Evolutionary conservation across 345 rosid genomes (phyloP).

Genomic region (Pistacia vera): DNA sequence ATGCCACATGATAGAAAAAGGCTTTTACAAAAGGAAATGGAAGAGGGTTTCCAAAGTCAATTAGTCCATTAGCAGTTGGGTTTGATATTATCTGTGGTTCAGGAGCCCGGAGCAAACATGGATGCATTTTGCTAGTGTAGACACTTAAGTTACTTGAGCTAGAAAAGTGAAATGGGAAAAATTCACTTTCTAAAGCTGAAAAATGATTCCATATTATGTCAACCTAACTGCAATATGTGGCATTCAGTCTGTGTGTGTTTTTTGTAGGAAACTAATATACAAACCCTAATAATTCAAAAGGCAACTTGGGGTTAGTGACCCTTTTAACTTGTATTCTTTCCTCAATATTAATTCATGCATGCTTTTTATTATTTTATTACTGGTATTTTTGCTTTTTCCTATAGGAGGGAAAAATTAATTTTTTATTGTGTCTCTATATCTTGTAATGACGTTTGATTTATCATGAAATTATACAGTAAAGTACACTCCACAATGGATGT

Average conservation of each 20-base stretch:
- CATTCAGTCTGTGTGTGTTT: not conserved
- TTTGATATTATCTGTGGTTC: not conserved
- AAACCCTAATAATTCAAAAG: not conserved
- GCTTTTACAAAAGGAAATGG: not conserved
- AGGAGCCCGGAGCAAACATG: too few species aligned
- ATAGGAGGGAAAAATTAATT: not conserved
- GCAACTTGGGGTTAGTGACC: not conserved
- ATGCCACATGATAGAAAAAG: not conserved
- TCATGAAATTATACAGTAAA: slow-evolving; percentile 55
- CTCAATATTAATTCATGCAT: slow-evolving; percentile 1
- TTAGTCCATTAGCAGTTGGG: not conserved
- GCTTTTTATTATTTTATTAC: not conserved
- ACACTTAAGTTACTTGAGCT: not conserved
- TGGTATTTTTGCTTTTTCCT: not conserved
- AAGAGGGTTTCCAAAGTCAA: not conserved
- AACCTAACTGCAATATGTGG: not conserved
- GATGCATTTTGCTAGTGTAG: not conserved
- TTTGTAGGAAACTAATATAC: too few species aligned
- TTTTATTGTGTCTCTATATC: slow-evolving; percentile 2
- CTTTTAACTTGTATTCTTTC: not conserved
- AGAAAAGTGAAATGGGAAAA: not conserved
- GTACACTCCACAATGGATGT: slow-evolving; percentile 85
- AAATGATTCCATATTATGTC: not conserved
- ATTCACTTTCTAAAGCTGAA: not conserved
- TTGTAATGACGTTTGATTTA: slow-evolving; percentile 5